phyloP scores from a whole-genome alignment of 108 stramenopile species.

The Parietichytrium sp. region DNA sequence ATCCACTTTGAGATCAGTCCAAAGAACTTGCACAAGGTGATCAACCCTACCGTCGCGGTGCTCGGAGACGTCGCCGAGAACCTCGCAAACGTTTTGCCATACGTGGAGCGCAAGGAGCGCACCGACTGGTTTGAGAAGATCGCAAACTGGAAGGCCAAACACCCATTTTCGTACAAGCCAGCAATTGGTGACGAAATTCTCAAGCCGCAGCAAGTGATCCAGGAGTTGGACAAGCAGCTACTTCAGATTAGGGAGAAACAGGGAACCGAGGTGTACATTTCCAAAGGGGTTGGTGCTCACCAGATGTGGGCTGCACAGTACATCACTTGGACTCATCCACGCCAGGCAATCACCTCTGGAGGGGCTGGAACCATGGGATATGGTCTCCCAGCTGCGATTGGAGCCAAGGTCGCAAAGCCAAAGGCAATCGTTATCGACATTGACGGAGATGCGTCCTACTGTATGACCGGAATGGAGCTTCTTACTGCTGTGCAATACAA shows the following conservation, averaged over 20 bases:
- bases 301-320: conserved; percentile 90
- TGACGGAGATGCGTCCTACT: conserved; percentile 84
- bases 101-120: neutral
- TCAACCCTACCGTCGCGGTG: conserved; percentile 61
- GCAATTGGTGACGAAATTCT: conserved; percentile 52
- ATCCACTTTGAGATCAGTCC: conserved; percentile 82
- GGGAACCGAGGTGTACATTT: conserved; percentile 75
- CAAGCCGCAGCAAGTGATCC: conserved; percentile 70
- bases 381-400: conserved; percentile 76
- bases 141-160: conserved; percentile 66
- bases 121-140: conserved; percentile 70
- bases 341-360: conserved; percentile 81
- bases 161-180: conserved; percentile 60
- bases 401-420: conserved; percentile 80
- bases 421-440: conserved; percentile 74
- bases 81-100: conserved; percentile 50
- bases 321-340: conserved; percentile 84
- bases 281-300: conserved; percentile 80
- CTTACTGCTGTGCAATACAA: conserved; percentile 77
- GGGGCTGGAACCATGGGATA: conserved; percentile 88
- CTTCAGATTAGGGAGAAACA: conserved; percentile 66
- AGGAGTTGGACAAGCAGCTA: conserved; percentile 72
- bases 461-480: conserved; percentile 89
- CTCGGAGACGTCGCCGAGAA: conserved; percentile 41
- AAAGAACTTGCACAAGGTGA: conserved; percentile 71